A percentile compares a stretch with the other conserved stretches of the same genome.
Evolutionary conservation across 345 rosid genomes (phyloP).

Genomic region (Camelina neglecta): DNA sequence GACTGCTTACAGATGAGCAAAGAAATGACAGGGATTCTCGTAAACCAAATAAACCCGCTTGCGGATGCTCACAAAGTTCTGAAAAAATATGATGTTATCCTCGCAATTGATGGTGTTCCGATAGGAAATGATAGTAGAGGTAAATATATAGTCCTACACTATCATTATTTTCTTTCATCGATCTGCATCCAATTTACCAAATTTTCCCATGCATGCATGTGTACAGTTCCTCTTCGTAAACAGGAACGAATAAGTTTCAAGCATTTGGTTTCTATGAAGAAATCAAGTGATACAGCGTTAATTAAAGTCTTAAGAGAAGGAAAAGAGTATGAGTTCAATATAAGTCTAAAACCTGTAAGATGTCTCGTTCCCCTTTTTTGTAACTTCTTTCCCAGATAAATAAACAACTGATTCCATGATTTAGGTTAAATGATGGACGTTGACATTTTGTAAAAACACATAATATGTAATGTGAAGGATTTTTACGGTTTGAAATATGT

Average conservation of each 20-base stretch:
- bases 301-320: constrained; percentile 62
- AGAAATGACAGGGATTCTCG: constrained; percentile 71
- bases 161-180: not conserved
- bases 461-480: not conserved
- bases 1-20: constrained; percentile 50
- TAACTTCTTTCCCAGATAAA: too few relatives aligned
- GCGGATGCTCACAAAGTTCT: constrained; percentile 54
- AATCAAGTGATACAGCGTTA: constrained; percentile 57
- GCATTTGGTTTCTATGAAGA: constrained; percentile 80
- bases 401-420: too few relatives aligned
- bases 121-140: constrained; percentile 79
- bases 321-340: constrained; percentile 55
- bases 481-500: not conserved
- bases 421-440: not conserved
- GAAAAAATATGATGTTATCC: constrained; percentile 64
- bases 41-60: constrained; percentile 66
- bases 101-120: constrained; percentile 66
- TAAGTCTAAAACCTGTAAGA: constrained; percentile 60
- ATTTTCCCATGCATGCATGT: not conserved
- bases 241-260: constrained; percentile 70
- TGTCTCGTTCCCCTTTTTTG: not conserved
- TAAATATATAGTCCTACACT: not conserved
- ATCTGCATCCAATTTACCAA: not conserved
- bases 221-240: constrained; percentile 1
- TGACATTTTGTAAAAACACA: not conserved